phyloP scores from a whole-genome alignment of 208 protist species.

The Entamoeba invadens region DNA sequence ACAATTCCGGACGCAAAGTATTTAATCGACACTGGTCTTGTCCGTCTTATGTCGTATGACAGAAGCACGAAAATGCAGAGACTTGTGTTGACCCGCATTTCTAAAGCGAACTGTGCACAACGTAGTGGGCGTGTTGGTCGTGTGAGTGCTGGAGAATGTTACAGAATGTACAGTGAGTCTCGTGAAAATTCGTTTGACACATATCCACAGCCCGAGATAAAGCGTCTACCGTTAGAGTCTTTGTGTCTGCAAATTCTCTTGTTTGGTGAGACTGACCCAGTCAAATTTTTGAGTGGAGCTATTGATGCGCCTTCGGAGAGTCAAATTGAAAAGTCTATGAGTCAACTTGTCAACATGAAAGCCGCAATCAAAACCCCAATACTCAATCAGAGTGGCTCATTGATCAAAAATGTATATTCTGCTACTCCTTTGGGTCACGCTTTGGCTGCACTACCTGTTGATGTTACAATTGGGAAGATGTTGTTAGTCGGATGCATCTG shows the following conservation, averaged over 20 bases:
- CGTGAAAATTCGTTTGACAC: background rate
- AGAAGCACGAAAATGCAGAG: background rate
- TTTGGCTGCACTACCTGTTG: background rate
- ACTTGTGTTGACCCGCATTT: background rate
- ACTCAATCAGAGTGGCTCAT: background rate
- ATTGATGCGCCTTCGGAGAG: background rate
- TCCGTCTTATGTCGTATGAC: background rate
- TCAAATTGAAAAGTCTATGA: background rate
- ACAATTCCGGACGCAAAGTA: slow-evolving; percentile 19
- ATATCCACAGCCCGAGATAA: background rate
- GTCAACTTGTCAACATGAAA: background rate
- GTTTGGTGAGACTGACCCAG: background rate
- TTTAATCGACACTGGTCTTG: slow-evolving; percentile 9
- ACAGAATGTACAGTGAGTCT: background rate
- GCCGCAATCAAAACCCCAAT: background rate
- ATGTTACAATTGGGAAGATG: background rate
- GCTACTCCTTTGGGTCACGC: background rate
- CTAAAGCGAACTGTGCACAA: background rate
- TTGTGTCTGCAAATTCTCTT: background rate
- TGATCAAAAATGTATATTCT: background rate
- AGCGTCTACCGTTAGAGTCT: background rate
- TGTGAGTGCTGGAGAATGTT: background rate
- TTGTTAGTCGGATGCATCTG: background rate
- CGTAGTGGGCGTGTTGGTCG: slow-evolving; percentile 9
- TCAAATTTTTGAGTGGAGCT: background rate